phyloP scores from a whole-genome alignment of 257 asterid species.

The Jaltomata sinuosa region DNA sequence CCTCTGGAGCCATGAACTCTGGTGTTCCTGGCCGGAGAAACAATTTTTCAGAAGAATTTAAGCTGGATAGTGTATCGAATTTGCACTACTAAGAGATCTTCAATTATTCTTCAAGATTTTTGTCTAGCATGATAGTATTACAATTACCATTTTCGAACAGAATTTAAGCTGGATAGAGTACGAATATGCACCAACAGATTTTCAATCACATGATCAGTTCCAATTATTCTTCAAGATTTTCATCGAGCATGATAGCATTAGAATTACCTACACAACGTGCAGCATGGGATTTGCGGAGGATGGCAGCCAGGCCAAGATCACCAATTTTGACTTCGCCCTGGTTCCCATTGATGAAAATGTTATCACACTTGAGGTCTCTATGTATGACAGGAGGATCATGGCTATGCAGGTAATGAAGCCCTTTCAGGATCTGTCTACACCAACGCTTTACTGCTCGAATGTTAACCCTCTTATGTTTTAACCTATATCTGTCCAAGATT shows the following conservation, averaged over 20 bases:
- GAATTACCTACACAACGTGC: conserved; percentile 78
- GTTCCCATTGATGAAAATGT: conserved; percentile 78
- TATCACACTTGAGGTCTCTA: conserved; percentile 88
- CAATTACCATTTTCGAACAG: not conserved
- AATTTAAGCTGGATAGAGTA: not conserved
- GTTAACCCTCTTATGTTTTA: conserved; percentile 67
- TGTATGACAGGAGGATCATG: conserved; percentile 84
- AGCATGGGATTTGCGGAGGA: conserved; percentile 67
- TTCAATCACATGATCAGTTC: not conserved
- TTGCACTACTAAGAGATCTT: not conserved
- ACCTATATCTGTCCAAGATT: conserved; percentile 46
- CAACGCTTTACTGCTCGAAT: conserved; percentile 81
- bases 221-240: not conserved
- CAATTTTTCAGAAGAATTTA: not conserved
- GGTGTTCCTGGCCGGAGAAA: conserved; percentile 53
- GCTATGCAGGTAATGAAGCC: conserved; percentile 77
- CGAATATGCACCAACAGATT: not conserved
- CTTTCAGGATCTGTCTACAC: conserved; percentile 82
- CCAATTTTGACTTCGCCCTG: conserved; percentile 92
- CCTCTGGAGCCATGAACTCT: conserved; percentile 94
- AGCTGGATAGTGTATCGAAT: not conserved
- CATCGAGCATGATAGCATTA: not conserved
- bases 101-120: not conserved
- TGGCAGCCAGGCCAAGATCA: conserved; percentile 87
- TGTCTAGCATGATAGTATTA: not conserved